Conservation (phyloP, 768 basidiomycete species). For the Postia placenta region DNA sequence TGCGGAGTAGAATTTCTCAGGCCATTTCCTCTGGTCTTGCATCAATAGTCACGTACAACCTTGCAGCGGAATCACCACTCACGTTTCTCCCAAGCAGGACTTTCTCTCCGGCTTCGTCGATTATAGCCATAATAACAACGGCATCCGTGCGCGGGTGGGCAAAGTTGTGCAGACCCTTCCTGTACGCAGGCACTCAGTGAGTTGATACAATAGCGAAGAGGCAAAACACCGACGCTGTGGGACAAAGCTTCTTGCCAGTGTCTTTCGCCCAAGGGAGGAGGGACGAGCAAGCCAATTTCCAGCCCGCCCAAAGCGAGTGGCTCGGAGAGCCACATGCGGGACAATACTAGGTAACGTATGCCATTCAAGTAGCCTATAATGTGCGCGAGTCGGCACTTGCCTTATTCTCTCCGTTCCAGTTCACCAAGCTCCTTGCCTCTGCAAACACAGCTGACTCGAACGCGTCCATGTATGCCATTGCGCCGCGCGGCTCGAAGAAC, state of each 20-base stretch:
- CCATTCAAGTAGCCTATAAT: neutral
- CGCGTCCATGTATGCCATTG: slow-evolving; percentile 48
- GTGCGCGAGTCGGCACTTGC: too few species aligned
- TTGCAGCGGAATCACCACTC: slow-evolving; percentile 21
- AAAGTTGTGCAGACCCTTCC: slow-evolving; percentile 85
- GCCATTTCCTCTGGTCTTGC: slow-evolving; percentile 50
- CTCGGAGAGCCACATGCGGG: slow-evolving; percentile 77
- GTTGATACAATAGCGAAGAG: slow-evolving; percentile 2
- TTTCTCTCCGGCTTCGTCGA: slow-evolving; percentile 74
- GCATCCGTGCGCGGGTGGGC: slow-evolving; percentile 76
- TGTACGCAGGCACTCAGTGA: slow-evolving; percentile 24
- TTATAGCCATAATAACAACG: slow-evolving; percentile 86
- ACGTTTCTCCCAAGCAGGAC: slow-evolving; percentile 86
- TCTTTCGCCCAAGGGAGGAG: slow-evolving; percentile 72
- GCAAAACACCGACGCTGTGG: slow-evolving; percentile 44
- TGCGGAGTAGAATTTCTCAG: slow-evolving; percentile 67
- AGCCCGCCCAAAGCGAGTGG: slow-evolving; percentile 91
- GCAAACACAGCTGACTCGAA: slow-evolving; percentile 76
- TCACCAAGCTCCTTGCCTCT: slow-evolving; percentile 71
- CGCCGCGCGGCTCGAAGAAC: slow-evolving; percentile 61
- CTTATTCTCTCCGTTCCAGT: slow-evolving; percentile 92
- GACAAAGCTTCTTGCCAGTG: slow-evolving; percentile 57
- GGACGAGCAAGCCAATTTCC: slow-evolving; percentile 83
- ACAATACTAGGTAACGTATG: slow-evolving; percentile 62
- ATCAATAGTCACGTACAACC: neutral